phyloP scores from a whole-genome alignment of 2,329 filamentous ascomycete genomes.

The Helotiales sp. region DNA sequence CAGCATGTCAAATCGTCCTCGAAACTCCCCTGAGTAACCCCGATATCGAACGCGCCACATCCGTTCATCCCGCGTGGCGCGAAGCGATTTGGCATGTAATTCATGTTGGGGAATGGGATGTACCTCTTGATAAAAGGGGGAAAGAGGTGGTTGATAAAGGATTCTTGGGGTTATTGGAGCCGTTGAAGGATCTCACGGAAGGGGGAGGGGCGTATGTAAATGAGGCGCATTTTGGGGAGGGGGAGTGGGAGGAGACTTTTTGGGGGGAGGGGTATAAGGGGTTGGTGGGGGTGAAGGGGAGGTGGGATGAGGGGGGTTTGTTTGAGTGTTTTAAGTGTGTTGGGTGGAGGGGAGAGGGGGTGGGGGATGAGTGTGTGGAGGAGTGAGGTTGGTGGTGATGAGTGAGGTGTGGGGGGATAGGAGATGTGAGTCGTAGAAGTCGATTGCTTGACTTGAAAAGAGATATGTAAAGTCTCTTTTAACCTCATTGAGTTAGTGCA shows the following conservation, averaged over 20 bases:
- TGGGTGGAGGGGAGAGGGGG: neutral
- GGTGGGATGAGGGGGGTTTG: conserved; percentile 12
- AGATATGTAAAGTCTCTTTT: no score
- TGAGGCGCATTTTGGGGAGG: conserved; percentile 8
- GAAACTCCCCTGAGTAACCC: neutral
- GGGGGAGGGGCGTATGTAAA: conserved; percentile 10
- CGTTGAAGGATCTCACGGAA: conserved; percentile 1
- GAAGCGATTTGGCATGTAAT: conserved; percentile 8
- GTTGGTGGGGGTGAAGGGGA: conserved; percentile 15
- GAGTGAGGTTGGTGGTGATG: no score
- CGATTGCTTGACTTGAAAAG: no score
- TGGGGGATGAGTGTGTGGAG: no score
- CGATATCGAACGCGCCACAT: conserved; percentile 1
- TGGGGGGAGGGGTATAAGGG: conserved; percentile 37
- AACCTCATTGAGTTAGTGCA: no score
- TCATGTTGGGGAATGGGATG: conserved; percentile 4
- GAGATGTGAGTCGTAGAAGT: no score
- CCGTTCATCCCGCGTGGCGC: conserved; percentile 6
- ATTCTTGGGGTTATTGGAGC: neutral
- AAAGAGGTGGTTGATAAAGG: neutral
- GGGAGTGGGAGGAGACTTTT: conserved; percentile 31
- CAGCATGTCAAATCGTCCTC: neutral
- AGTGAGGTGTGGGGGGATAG: no score
- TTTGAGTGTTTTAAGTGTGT: conserved; percentile 1
- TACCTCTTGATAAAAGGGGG: neutral